Conservation (phyloP, 768 basidiomycete species). For the Tephrocybe sp. region DNA sequence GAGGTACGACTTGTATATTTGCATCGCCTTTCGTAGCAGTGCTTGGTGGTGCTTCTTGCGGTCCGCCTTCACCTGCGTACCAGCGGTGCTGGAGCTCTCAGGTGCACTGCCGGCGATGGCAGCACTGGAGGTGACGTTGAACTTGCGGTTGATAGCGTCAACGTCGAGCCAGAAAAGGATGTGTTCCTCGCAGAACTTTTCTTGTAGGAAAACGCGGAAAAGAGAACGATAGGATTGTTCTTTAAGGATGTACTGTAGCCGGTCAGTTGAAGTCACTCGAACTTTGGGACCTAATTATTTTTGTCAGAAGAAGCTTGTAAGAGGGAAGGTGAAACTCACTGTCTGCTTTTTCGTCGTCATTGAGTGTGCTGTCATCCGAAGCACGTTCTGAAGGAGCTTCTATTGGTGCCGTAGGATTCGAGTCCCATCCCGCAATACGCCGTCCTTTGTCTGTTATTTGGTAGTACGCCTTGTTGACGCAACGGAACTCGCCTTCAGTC, state of each 20-base stretch:
- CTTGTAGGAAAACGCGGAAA: conserved; percentile 11
- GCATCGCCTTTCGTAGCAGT: conserved; percentile 8
- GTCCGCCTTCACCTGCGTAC: conserved; percentile 6
- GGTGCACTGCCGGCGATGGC: conserved; percentile 2
- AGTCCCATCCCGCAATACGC: conserved; percentile 12
- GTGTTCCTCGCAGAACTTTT: conserved; percentile 16
- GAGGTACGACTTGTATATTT: conserved; percentile 15
- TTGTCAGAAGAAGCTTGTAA: background rate
- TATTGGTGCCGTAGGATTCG: background rate
- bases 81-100: too few relatives aligned
- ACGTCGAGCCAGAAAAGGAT: conserved; percentile 15
- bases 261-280: background rate
- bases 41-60: conserved; percentile 12
- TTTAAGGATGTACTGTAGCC: conserved; percentile 10
- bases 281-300: background rate
- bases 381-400: background rate
- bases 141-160: conserved; percentile 13
- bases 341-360: background rate
- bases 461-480: conserved; percentile 13
- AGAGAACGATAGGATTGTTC: conserved; percentile 10
- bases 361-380: conserved; percentile 1
- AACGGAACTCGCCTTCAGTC: conserved; percentile 14
- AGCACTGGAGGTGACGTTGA: conserved; percentile 12
- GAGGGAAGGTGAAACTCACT: background rate
- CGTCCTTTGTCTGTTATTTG: conserved; percentile 13